A percentile compares a stretch with the other conserved stretches of the same genome.
phyloP scores from a whole-genome alignment of 2,329 filamentous ascomycete species.

The Emmonsia crescens region DNA sequence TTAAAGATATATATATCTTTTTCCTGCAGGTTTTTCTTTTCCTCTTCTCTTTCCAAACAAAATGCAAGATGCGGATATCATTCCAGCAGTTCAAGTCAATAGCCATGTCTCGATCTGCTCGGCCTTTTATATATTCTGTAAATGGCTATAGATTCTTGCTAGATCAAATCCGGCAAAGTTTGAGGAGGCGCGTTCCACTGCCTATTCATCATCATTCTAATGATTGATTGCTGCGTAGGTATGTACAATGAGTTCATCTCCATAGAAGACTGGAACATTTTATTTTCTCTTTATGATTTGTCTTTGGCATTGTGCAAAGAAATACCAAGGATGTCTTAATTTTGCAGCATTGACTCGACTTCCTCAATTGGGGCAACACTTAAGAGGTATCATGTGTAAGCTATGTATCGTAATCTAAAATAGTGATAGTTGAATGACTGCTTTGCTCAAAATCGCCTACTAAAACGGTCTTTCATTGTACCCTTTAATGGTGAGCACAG shows the following conservation, averaged over 20 bases:
- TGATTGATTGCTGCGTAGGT: background rate
- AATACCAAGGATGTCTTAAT: background rate
- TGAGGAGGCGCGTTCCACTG: slow-evolving; percentile 34
- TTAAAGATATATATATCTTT: background rate
- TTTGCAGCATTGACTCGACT: background rate
- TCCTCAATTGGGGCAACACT: background rate
- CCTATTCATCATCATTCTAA: slow-evolving; percentile 9
- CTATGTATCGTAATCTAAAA: background rate
- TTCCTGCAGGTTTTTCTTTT: background rate
- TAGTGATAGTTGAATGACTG: background rate
- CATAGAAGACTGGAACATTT: slow-evolving; percentile 27
- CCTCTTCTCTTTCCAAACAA: background rate
- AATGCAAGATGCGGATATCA: background rate
- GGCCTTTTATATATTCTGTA: background rate
- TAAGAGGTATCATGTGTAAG: background rate
- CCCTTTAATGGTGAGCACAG: background rate
- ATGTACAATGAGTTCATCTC: slow-evolving; percentile 31
- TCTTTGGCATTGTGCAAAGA: background rate
- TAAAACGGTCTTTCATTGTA: background rate
- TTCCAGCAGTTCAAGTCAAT: slow-evolving; percentile 7
- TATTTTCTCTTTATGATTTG: background rate
- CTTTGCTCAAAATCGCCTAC: background rate
- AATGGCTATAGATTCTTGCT: slow-evolving; percentile 23
- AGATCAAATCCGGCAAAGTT: slow-evolving; percentile 35
- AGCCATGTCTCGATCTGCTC: background rate